phyloP scores from a whole-genome alignment of 129 eudicot genomes.

The Arctium lappa region DNA sequence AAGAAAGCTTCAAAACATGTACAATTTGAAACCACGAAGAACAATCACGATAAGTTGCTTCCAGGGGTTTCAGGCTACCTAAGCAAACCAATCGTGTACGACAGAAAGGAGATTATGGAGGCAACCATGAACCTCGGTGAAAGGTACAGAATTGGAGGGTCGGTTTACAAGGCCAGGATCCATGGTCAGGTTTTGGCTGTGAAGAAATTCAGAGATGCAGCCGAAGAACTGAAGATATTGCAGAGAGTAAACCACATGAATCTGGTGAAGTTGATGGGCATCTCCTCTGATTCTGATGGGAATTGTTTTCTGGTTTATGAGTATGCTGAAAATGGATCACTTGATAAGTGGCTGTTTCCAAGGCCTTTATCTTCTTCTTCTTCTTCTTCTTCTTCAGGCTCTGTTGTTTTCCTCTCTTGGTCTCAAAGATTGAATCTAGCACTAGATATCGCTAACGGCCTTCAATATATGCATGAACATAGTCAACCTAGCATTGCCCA shows the following conservation, averaged over 20 bases:
- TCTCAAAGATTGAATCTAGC: slow-evolving; percentile 60
- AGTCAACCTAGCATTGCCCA: slow-evolving; percentile 74
- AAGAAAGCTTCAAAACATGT: slow-evolving; percentile 36
- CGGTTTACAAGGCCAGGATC: slow-evolving; percentile 60
- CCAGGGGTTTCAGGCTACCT: slow-evolving; percentile 73
- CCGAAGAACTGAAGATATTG: slow-evolving; percentile 62
- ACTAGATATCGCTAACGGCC: slow-evolving; percentile 67
- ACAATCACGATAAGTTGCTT: slow-evolving; percentile 55
- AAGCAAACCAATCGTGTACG: slow-evolving; percentile 52
- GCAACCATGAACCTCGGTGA: slow-evolving; percentile 64
- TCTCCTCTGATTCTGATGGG: slow-evolving; percentile 48
- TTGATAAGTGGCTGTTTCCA: slow-evolving; percentile 56
- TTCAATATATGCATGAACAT: slow-evolving; percentile 83
- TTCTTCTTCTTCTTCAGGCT: slow-evolving; percentile 29
- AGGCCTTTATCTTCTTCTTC: slow-evolving; percentile 34
- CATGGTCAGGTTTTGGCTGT: slow-evolving; percentile 57
- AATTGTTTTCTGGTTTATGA: slow-evolving; percentile 63
- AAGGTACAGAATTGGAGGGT: slow-evolving; percentile 56
- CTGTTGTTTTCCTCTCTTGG: slow-evolving; percentile 42
- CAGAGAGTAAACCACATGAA: slow-evolving; percentile 78
- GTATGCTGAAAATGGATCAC: slow-evolving; percentile 72
- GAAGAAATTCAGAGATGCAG: slow-evolving; percentile 56
- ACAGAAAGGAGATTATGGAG: slow-evolving; percentile 54
- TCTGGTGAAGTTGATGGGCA: slow-evolving; percentile 67
- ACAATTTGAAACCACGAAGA: slow-evolving; percentile 29